phyloP scores from a whole-genome alignment of 1,284 basidiomycete species.

The Lentinus polychrous region DNA sequence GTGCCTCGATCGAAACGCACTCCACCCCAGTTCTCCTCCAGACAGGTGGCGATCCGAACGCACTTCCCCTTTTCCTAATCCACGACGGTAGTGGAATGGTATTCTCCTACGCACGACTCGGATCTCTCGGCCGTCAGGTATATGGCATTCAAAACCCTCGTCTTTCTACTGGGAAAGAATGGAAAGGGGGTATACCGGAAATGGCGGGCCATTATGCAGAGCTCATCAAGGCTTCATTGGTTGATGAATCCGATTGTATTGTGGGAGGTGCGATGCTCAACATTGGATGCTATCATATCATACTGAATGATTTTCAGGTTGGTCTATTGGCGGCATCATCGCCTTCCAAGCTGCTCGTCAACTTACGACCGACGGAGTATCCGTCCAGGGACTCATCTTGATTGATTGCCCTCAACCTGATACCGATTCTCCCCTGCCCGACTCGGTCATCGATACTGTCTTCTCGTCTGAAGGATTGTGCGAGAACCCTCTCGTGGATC shows the following conservation, averaged over 20 bases:
- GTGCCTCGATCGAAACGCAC: conserved; percentile 6
- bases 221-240: conserved; percentile 27
- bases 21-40: conserved; percentile 32
- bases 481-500: conserved; percentile 4
- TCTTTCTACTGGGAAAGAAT: conserved; percentile 36
- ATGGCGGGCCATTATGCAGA: conserved; percentile 50
- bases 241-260: conserved; percentile 31
- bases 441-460: conserved; percentile 35
- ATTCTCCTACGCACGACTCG: conserved; percentile 43
- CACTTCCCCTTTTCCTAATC: conserved; percentile 50
- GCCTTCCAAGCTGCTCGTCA: conserved; percentile 59
- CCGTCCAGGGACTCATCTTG: conserved; percentile 51
- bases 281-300: not conserved
- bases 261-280: conserved; percentile 46
- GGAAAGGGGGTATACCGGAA: conserved; percentile 37
- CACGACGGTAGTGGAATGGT: conserved; percentile 67
- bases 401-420: conserved; percentile 60
- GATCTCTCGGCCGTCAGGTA: conserved; percentile 39
- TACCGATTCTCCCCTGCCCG: conserved; percentile 40
- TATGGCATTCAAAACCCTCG: conserved; percentile 57
- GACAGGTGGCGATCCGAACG: conserved; percentile 13
- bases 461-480: conserved; percentile 6
- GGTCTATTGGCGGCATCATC: conserved; percentile 72
- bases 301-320: conserved; percentile 35
- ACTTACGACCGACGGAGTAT: conserved; percentile 34